Conservation (phyloP, 2,329 filamentous ascomycete species). For the Hymenoscyphus scutula region DNA sequence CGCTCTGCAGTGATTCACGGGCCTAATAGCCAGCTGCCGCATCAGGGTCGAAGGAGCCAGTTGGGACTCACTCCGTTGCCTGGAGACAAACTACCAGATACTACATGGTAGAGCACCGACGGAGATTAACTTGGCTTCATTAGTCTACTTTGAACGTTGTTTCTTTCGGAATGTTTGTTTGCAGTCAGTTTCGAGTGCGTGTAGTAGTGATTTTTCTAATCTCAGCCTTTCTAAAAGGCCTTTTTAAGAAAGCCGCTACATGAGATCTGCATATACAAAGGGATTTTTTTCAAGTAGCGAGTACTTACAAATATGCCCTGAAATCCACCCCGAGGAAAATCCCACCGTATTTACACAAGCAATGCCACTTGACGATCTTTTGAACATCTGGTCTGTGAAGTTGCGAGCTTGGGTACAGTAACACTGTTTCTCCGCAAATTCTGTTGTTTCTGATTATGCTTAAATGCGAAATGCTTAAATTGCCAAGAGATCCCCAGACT, state of each 20-base stretch:
- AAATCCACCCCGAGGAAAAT: background rate
- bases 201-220: background rate
- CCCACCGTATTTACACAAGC: background rate
- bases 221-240: background rate
- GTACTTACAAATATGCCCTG: background rate
- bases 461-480: conserved; percentile 19
- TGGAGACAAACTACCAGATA: background rate
- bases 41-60: background rate
- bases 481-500: conserved; percentile 18
- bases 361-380: background rate
- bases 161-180: background rate
- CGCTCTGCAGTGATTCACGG: background rate
- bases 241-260: background rate
- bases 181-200: background rate
- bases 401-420: background rate
- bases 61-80: background rate
- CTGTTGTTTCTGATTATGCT: conserved; percentile 12
- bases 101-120: background rate
- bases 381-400: conserved; percentile 5
- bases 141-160: background rate
- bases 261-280: background rate
- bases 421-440: background rate
- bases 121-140: no score
- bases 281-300: background rate
- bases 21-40: background rate